Evolutionary conservation across 2,329 filamentous ascomycete genomes (phyloP).

Genomic region (Pezicula neosporulosa): DNA sequence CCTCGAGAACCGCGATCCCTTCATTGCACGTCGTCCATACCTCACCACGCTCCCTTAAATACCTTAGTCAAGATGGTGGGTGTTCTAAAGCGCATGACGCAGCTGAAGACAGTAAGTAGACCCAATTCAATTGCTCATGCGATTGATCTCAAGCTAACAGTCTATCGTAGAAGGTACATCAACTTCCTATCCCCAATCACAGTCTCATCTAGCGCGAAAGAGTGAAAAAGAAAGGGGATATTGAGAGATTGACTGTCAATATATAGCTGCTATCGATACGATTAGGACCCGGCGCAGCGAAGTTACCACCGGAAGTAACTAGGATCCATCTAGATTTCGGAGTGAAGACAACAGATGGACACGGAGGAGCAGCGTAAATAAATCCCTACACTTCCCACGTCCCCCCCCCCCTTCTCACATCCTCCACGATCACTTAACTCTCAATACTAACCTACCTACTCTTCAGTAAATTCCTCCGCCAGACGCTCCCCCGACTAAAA

Average conservation of each 20-base stretch:
- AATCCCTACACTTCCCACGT: too few relatives aligned
- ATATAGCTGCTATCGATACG: slow-evolving; percentile 68
- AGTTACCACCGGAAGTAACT: slow-evolving; percentile 73
- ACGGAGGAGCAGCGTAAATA: slow-evolving; percentile 68
- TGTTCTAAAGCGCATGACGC: slow-evolving; percentile 68
- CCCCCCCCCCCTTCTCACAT: too few relatives aligned
- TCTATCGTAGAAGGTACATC: slow-evolving; percentile 39
- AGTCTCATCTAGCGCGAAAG: slow-evolving; percentile 2
- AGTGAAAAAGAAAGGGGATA: slow-evolving; percentile 11
- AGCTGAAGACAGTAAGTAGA: slow-evolving; percentile 65
- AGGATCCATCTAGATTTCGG: slow-evolving; percentile 75
- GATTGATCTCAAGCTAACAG: slow-evolving; percentile 12
- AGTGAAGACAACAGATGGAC: slow-evolving; percentile 56
- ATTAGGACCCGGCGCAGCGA: slow-evolving; percentile 77
- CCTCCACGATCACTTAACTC: too few relatives aligned
- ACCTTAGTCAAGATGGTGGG: slow-evolving; percentile 42
- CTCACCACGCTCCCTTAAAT: slow-evolving; percentile 1
- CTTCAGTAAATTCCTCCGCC: slow-evolving; percentile 80
- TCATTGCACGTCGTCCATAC: not conserved
- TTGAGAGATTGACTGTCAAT: slow-evolving; percentile 16
- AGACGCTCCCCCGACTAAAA: slow-evolving; percentile 81
- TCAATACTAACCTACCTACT: too few relatives aligned
- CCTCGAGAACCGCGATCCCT: not conserved
- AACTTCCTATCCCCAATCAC: slow-evolving; percentile 6
- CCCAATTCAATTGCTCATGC: slow-evolving; percentile 6